These are phyloP conservation scores for Psilocybe sp. DNA, from an alignment of 768 basidiomycete genomes.

Conservation along the genomic window DNA sequence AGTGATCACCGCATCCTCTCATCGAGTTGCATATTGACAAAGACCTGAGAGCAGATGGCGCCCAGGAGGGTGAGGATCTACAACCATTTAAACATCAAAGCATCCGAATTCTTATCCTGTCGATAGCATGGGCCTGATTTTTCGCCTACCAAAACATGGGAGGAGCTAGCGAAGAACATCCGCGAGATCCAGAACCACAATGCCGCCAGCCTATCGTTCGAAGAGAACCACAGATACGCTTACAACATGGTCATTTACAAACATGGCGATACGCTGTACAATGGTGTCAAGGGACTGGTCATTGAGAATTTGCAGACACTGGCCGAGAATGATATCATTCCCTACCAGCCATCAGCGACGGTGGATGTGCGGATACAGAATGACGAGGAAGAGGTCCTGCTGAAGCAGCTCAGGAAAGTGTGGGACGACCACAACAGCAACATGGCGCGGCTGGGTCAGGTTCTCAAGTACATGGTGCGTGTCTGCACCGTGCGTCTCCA, in stretches of 20 bases:
- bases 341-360: conserved; percentile 76
- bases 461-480: conserved; percentile 94
- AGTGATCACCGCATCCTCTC: conserved; percentile 19
- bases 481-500: neutral
- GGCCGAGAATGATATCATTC: conserved; percentile 72
- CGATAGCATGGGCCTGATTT: conserved; percentile 69
- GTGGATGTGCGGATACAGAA: conserved; percentile 71
- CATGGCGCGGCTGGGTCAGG: conserved; percentile 84
- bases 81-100: neutral
- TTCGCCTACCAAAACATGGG: conserved; percentile 84
- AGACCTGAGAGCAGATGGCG: conserved; percentile 34
- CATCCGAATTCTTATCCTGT: neutral
- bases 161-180: conserved; percentile 78
- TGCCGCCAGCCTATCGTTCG: conserved; percentile 67
- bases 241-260: conserved; percentile 93
- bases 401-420: conserved; percentile 79
- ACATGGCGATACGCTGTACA: conserved; percentile 82
- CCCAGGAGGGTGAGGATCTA: conserved; percentile 40
- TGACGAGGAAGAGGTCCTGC: conserved; percentile 79
- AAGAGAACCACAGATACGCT: conserved; percentile 91
- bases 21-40: conserved; percentile 4
- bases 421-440: conserved; percentile 94
- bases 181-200: conserved; percentile 94
- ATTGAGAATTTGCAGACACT: conserved; percentile 80
- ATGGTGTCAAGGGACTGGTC: conserved; percentile 77